These are phyloP conservation scores for Blepharisma undulans DNA, from an alignment of 169 alveolate genomes.

Conservation along the genomic window DNA sequence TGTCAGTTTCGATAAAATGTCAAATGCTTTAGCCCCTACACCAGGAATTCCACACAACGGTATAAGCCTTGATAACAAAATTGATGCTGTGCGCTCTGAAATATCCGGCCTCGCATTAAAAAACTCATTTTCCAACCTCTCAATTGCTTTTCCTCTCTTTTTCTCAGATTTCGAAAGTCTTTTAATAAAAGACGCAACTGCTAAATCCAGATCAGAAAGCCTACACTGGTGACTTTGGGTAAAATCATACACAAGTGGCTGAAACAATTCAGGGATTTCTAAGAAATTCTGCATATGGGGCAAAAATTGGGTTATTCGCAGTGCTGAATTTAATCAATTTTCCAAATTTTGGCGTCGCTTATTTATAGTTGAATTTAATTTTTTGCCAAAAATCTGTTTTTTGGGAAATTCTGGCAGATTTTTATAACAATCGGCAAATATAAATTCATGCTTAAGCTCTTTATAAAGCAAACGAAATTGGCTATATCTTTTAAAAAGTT, in stretches of 20 bases:
- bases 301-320: not conserved
- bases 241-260: not conserved
- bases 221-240: not conserved
- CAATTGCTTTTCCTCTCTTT: not conserved
- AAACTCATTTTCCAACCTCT: not conserved
- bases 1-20: not conserved
- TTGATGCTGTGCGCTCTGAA: not conserved
- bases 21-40: not conserved
- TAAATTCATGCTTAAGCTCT: not conserved
- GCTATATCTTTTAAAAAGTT: not conserved
- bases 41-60: constrained; percentile 1
- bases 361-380: not conserved
- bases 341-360: not conserved
- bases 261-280: not conserved
- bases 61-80: not conserved
- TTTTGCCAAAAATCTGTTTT: not conserved
- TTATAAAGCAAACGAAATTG: not conserved
- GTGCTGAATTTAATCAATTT: not conserved
- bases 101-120: not conserved
- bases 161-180: not conserved
- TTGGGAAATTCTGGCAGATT: not conserved
- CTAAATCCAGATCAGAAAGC: not conserved
- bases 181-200: not conserved
- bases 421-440: not conserved
- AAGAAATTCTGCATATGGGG: not conserved